These are phyloP conservation scores for Solanum paucissectum DNA, from an alignment of 257 asterid genomes.

Conservation along the genomic window DNA sequence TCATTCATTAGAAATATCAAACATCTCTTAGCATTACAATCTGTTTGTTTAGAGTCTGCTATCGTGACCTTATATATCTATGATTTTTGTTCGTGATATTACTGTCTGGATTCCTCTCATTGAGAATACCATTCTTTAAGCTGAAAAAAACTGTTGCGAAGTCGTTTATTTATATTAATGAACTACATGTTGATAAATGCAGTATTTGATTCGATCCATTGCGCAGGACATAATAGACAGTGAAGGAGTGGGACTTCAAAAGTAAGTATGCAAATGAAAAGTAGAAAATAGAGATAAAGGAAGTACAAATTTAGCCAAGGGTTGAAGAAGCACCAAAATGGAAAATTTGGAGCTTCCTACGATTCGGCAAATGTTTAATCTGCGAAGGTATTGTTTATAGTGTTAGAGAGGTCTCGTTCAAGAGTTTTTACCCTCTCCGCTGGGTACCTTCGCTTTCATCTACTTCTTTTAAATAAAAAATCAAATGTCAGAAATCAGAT, in stretches of 20 bases:
- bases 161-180: neutral
- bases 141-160: neutral
- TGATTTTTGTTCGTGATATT: neutral
- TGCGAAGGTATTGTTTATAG: constrained; percentile 39
- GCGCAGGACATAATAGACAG: neutral
- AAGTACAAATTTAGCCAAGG: constrained; percentile 31
- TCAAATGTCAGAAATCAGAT: neutral
- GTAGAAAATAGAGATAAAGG: neutral
- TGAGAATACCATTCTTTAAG: neutral
- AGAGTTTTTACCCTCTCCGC: constrained; percentile 58
- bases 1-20: neutral
- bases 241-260: neutral
- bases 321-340: constrained; percentile 46
- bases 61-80: neutral
- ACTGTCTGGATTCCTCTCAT: neutral
- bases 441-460: constrained; percentile 60
- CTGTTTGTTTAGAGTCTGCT: neutral
- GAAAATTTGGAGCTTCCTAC: constrained; percentile 26
- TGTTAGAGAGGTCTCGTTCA: constrained; percentile 67
- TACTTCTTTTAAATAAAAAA: neutral
- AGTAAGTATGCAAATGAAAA: neutral
- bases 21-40: neutral
- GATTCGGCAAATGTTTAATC: constrained; percentile 32
- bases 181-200: neutral
- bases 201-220: neutral